Conservation (phyloP, 148 eudicot genomes). For the Fagopyrum tataricum region DNA sequence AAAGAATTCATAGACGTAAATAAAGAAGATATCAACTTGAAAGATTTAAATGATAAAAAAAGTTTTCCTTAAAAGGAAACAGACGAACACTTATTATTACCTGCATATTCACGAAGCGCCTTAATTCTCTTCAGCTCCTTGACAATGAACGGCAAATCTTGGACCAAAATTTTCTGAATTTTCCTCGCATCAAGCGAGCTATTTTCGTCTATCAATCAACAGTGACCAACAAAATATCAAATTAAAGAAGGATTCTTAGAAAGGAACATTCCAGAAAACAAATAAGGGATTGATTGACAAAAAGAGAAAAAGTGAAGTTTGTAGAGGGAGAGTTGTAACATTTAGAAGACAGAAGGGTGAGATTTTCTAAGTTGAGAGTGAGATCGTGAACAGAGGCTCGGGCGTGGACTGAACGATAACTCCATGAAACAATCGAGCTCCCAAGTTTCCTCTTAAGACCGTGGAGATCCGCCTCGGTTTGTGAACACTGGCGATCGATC, state of each 20-base stretch:
- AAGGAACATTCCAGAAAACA: background rate
- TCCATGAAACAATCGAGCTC: conserved; percentile 25
- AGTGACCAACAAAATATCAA: background rate
- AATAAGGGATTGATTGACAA: background rate
- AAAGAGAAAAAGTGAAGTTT: background rate
- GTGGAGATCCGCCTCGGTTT: conserved; percentile 31
- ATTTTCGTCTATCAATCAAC: conserved; percentile 24
- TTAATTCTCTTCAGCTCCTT: conserved; percentile 34
- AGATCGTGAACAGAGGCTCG: conserved; percentile 34
- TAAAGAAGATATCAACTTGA: no score
- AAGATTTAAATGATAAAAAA: background rate
- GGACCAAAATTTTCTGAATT: conserved; percentile 25
- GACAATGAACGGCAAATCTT: conserved; percentile 29
- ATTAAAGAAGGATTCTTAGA: background rate
- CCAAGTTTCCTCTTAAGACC: conserved; percentile 25
- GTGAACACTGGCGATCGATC: conserved; percentile 23
- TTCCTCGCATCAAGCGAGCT: conserved; percentile 16
- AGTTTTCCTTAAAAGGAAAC: background rate
- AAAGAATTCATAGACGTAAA: no score
- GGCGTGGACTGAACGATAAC: conserved; percentile 31
- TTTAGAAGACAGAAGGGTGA: conserved; percentile 24
- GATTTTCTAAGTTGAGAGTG: conserved; percentile 21
- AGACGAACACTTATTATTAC: conserved; percentile 13
- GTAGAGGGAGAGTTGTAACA: conserved; percentile 8
- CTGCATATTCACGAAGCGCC: conserved; percentile 33